phyloP scores from a whole-genome alignment of 805 yeast genomes.

The Saccharomycopsis oosterbeekiorum region DNA sequence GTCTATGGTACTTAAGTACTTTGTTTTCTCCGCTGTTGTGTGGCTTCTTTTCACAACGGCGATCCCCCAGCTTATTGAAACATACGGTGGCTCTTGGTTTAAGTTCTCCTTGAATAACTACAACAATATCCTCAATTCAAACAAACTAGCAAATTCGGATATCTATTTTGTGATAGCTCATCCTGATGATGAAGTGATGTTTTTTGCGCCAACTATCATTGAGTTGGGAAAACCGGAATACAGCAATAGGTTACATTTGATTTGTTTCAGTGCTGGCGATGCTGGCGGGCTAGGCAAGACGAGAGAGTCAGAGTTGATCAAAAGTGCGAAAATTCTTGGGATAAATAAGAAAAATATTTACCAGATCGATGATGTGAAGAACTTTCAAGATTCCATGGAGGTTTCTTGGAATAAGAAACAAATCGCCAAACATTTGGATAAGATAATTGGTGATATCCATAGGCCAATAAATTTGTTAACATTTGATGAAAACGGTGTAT shows the following conservation, averaged over 20 bases:
- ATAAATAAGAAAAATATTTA: constrained; percentile 32
- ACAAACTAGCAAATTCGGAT: constrained; percentile 12
- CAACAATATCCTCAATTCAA: background rate
- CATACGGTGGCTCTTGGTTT: background rate
- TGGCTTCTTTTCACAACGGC: constrained; percentile 17
- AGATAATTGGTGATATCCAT: constrained; percentile 17
- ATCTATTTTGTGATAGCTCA: constrained; percentile 70
- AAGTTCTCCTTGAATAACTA: background rate
- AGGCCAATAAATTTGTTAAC: constrained; percentile 43
- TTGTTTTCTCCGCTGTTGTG: constrained; percentile 10
- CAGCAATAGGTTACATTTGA: constrained; percentile 42
- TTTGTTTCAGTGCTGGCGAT: constrained; percentile 74
- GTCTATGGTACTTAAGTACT: constrained; percentile 8
- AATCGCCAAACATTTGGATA: constrained; percentile 31
- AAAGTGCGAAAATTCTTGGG: constrained; percentile 48
- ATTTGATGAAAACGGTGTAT: constrained; percentile 76
- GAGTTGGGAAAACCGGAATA: constrained; percentile 39
- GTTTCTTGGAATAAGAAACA: constrained; percentile 47
- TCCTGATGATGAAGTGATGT: constrained; percentile 99
- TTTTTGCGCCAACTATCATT: constrained; percentile 72
- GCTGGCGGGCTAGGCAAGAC: constrained; percentile 61
- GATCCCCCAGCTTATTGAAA: constrained; percentile 4
- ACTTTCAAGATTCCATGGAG: constrained; percentile 60
- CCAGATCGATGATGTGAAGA: constrained; percentile 37
- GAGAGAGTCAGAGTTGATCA: constrained; percentile 49